A percentile compares a stretch with the other conserved stretches of the same genome.
These are phyloP conservation scores for Raphanus raphanistrum DNA, from an alignment of 345 rosid species.

Conservation along the genomic window DNA sequence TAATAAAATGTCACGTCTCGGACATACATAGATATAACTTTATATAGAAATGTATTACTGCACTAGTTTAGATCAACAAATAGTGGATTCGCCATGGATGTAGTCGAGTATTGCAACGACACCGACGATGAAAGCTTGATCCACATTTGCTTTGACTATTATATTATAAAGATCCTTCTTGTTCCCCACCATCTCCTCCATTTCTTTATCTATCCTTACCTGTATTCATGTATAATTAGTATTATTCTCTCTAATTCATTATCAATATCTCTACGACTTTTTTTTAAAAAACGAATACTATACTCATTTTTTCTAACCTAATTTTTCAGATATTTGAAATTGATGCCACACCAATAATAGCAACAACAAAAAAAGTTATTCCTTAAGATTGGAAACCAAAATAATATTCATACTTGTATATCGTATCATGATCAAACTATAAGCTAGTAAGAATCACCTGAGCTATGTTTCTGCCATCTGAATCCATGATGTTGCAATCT, in stretches of 20 bases:
- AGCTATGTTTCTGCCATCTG: slow-evolving; percentile 52
- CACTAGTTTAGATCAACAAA: slow-evolving; percentile 31
- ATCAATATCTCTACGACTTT: slow-evolving; percentile 8
- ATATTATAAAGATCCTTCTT: slow-evolving; percentile 64
- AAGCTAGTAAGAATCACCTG: slow-evolving; percentile 41
- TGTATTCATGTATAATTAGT: slow-evolving; percentile 14
- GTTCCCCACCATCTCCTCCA: slow-evolving; percentile 46
- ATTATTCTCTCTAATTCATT: neutral
- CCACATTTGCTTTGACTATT: slow-evolving; percentile 9
- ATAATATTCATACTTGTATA: neutral
- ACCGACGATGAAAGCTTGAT: slow-evolving; percentile 60
- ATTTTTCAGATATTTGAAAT: neutral
- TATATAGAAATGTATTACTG: neutral
- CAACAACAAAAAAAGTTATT: neutral
- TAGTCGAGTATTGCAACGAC: slow-evolving; percentile 61
- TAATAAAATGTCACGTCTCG: neutral
- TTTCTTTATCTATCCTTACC: slow-evolving; percentile 57
- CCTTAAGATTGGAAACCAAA: neutral
- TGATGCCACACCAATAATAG: slow-evolving; percentile 5
- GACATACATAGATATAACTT: neutral
- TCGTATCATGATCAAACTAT: neutral
- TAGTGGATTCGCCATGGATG: slow-evolving; percentile 73
- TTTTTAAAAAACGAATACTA: neutral
- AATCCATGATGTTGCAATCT: slow-evolving; percentile 54
- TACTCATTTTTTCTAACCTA: neutral